A percentile compares a stretch with the other conserved stretches of the same genome.
Conservation (phyloP, 1,284 basidiomycete species). For the Sanghuangporus sanghuang region DNA sequence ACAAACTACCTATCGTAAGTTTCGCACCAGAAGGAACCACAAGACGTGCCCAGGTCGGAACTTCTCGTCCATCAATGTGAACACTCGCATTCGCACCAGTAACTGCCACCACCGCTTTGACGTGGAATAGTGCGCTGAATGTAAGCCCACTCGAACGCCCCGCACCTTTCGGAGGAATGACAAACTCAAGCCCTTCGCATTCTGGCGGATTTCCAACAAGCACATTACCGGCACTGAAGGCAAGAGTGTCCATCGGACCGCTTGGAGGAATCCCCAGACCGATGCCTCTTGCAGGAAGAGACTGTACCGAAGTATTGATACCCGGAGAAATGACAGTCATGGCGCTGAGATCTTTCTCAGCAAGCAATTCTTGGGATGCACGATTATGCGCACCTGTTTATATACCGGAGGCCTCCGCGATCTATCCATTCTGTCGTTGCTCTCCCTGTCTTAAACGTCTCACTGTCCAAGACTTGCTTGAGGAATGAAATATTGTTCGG, state of each 20-base stretch:
- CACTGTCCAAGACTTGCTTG: conserved; percentile 36
- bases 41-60: conserved; percentile 45
- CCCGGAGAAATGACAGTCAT: conserved; percentile 56
- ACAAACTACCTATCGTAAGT: conserved; percentile 34
- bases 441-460: conserved; percentile 39
- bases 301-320: conserved; percentile 59
- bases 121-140: conserved; percentile 42
- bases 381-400: conserved; percentile 33
- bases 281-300: conserved; percentile 52
- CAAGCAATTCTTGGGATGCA: background rate
- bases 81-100: conserved; percentile 47
- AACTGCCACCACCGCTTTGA: conserved; percentile 46
- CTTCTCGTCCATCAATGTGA: conserved; percentile 36
- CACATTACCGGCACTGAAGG: conserved; percentile 55
- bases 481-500: conserved; percentile 57
- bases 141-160: conserved; percentile 18
- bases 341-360: conserved; percentile 33
- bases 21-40: conserved; percentile 40
- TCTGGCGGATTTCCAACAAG: conserved; percentile 52
- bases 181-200: conserved; percentile 57
- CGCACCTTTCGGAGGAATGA: conserved; percentile 31
- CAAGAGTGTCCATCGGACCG: conserved; percentile 61
- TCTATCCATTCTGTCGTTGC: conserved; percentile 55
- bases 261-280: conserved; percentile 63
- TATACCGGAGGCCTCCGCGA: conserved; percentile 34